A percentile compares a stretch with the other conserved stretches of the same genome.
Conservation (phyloP, 768 basidiomycete species). For the Nidularia pulvinata region DNA sequence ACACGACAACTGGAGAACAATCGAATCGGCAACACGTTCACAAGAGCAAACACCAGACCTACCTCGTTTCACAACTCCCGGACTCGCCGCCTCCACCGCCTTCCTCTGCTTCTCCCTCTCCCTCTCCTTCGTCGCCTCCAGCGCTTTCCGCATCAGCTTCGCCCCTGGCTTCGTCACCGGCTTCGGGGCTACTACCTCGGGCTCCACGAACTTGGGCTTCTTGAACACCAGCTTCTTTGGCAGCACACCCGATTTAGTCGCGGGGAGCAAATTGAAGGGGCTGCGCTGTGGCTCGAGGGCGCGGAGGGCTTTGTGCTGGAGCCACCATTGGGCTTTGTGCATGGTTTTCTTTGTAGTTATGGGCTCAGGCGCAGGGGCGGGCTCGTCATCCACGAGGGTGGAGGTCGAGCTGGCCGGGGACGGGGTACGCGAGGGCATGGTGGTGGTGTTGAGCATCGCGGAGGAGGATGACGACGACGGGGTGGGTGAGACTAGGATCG, state of each 20-base stretch:
- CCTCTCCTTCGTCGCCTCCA: too few species aligned
- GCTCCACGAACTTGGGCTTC: conserved; percentile 82
- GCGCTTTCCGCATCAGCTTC: too few species aligned
- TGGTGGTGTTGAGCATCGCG: conserved; percentile 39
- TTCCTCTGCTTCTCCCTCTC: too few species aligned
- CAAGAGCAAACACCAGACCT: too few species aligned
- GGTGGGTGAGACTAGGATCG: not conserved
- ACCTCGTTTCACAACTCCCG: too few species aligned
- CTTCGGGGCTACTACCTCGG: conserved; percentile 50
- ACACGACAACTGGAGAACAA: too few species aligned
- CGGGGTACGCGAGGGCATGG: too few species aligned
- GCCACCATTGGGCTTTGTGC: not conserved
- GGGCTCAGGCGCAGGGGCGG: conserved; percentile 33
- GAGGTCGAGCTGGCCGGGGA: conserved; percentile 66
- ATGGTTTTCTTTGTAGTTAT: too few species aligned
- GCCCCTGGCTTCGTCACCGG: not conserved
- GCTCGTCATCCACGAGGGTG: conserved; percentile 82
- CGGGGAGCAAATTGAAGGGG: too few species aligned
- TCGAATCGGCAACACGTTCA: too few species aligned
- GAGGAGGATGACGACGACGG: not conserved
- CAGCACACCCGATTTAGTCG: too few species aligned
- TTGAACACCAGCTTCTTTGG: conserved; percentile 84
- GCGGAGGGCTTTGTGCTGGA: conserved; percentile 92
- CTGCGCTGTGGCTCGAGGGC: conserved; percentile 42
- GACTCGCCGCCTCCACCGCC: too few species aligned